phyloP scores from a whole-genome alignment of 257 asterid species.

The Nemophila menziesii region DNA sequence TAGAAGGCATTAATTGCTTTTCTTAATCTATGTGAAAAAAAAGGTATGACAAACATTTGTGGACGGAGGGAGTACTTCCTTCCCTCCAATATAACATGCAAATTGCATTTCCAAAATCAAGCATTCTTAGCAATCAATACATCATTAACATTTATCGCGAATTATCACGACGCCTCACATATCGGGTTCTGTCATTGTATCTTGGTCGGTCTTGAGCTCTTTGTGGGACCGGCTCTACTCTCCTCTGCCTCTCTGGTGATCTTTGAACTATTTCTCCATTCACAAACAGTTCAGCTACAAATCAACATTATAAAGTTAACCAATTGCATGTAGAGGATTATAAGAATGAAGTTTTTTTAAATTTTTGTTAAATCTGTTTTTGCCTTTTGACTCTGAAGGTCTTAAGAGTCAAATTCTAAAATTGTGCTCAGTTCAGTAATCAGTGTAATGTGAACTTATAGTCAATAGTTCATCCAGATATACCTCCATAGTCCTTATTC shows the following conservation, averaged over 20 bases:
- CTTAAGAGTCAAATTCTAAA: too few species aligned
- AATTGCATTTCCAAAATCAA: too few species aligned
- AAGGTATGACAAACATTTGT: too few species aligned
- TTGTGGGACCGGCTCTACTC: constrained; percentile 91
- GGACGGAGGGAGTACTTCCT: too few species aligned
- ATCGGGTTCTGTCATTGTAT: constrained; percentile 54
- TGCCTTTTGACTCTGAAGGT: too few species aligned
- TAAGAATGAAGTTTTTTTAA: not conserved
- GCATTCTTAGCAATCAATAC: too few species aligned
- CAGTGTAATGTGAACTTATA: too few species aligned
- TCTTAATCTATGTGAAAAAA: too few species aligned
- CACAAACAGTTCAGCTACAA: constrained; percentile 72
- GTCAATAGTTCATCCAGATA: too few species aligned
- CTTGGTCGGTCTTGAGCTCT: constrained; percentile 92
- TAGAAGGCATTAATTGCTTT: too few species aligned
- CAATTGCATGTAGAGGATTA: not conserved
- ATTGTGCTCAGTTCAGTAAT: too few species aligned
- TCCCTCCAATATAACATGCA: too few species aligned
- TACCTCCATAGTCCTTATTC: constrained; percentile 73
- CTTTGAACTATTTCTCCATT: constrained; percentile 90
- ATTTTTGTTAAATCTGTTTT: not conserved
- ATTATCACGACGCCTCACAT: constrained; percentile 67
- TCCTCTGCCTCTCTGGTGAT: constrained; percentile 93
- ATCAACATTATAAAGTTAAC: not conserved
- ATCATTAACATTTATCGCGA: constrained; percentile 30